Base-by-base conservation (phyloP, 345 rosid genomes). In the thale cress (Arabidopsis thaliana) region DNA sequence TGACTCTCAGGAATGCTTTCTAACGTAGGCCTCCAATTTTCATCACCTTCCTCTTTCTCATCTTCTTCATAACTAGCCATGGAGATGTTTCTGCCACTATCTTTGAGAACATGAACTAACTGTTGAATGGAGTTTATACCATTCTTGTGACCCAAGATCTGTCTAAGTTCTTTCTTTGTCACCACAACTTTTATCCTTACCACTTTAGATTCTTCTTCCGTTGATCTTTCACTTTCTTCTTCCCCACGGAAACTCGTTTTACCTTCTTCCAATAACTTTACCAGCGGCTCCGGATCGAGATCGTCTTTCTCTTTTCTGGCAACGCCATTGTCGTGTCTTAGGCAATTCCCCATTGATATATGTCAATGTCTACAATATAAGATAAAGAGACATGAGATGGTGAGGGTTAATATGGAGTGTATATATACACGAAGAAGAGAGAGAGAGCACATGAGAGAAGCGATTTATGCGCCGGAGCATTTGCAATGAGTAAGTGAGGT, bases 1-100 rank as follows among this genome's bases (percentile, higher is more conserved):
- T 74, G 82, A 28, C 83, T 80, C 65, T 89, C 94, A 0, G 91
- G 94, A 67, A 89, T 89, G 80, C 84, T 84, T 70, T 84, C 91
- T 74, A 89, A 78, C 48, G 75, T 58, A 8, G 88, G 93, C 80
- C 84, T 89, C 93, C 89, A 85, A 13, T 34, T 61, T 20, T 65
- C 71, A 41, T 41, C 44, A 50, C 46, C 24, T 22, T 16, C 80
- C 38, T 44, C 16, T 1, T 37, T 61, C 20, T 52, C 50, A 7
- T 67, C 20, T 11, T 14, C 61, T 33, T 63, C 42, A 28, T 49
- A 50, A 58, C 40, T 6, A 51, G 1, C 69, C 55, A 51, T 64
- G 6, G 22, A 37, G 25, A 69, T 34, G 71, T 73, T 51, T 42
- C 65, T 78, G 6, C 80, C 80, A 63, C 88, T 87, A 72, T 78